Evolutionary conservation across 1,284 basidiomycete species (phyloP), one percentile per base, ranked within the genome.

Genomic region (Marasmius fiardii): DNA sequence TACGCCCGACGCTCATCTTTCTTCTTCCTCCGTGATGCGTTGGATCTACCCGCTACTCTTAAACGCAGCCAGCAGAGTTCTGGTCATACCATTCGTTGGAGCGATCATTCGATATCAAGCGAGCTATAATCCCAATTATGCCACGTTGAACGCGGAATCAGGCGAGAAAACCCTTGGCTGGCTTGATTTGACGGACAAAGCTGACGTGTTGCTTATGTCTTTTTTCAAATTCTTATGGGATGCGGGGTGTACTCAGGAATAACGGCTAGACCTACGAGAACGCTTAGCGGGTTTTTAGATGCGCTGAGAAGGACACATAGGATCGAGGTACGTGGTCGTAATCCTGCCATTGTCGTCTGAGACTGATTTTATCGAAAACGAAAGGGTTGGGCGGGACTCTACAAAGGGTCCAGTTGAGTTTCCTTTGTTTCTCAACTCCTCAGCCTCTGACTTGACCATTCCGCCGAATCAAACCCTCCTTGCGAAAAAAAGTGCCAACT

Each of bases 331-430:
- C 6, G 41, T 45, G 41, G n/a, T n/a, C 24, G 23, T 16, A 7
- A 39, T 20, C 1, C 26, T 52, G n/a, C 2, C n/a, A 18, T 21
- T 20, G n/a, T 21, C 21, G 31, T 14, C 1, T 24, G n/a, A n/a
- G 14, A 14, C 12, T 14, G 12, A 12, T 43, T 20, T 31, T 12
- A 12, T 24, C 37, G 16, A 4, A 5, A 23, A 21, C 20, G 37
- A 21, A 21, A 53, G 52, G 52, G 52, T 8, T 53, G 52, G 52
- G 26, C 4, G 31, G 52, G 52, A 16, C 52, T 53, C n/a, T 53
- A 33, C 26, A 53, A 53, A 45, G 52, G 52, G 31, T 43, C 33
- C 31, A 31, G 52, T 53, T 37, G 28, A 41, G 41, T 26, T 20
- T n/a, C n/a, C n/a, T n/a, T n/a, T n/a, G n/a, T n/a, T n/a, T n/a